A percentile compares a stretch with the other conserved stretches of the same genome.
phyloP scores from a whole-genome alignment of 176 grass and related monocot species.

The Microstegium vimineum region DNA sequence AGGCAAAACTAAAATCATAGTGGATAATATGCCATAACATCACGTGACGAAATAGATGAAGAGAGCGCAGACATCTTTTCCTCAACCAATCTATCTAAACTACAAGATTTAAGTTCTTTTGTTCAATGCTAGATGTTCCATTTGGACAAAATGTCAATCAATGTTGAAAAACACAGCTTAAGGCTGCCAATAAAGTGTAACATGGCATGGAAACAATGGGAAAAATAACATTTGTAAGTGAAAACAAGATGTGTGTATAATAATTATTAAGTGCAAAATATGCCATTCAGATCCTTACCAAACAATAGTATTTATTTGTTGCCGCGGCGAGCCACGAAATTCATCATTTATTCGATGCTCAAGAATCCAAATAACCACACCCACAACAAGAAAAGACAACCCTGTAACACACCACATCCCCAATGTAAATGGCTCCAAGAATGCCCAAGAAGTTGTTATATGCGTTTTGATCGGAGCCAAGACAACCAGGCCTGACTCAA shows the following conservation, averaged over 20 bases:
- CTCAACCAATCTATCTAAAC: background rate
- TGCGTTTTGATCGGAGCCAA: slow-evolving; percentile 65
- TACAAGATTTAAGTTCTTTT: background rate
- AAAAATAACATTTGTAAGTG: slow-evolving; percentile 4
- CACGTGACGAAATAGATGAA: background rate
- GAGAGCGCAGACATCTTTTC: background rate
- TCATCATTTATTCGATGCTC: slow-evolving; percentile 95
- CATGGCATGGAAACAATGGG: background rate
- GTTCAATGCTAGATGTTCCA: background rate
- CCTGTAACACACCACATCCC: slow-evolving; percentile 88
- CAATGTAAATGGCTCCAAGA: slow-evolving; percentile 82
- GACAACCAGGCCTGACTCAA: slow-evolving; percentile 83
- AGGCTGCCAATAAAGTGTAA: background rate
- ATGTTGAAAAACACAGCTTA: background rate
- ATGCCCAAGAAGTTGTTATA: slow-evolving; percentile 75
- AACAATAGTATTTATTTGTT: slow-evolving; percentile 73
- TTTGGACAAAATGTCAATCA: background rate
- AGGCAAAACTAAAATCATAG: slow-evolving; percentile 5
- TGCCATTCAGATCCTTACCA: slow-evolving; percentile 40
- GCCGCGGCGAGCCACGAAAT: slow-evolving; percentile 59
- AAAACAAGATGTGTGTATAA: background rate
- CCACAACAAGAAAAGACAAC: slow-evolving; percentile 66
- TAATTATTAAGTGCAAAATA: too few species aligned
- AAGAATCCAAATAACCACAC: slow-evolving; percentile 85
- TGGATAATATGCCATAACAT: background rate